Percentiles rank a stretch among this genome's conserved stretches.
These are phyloP conservation scores for Lasiosphaeriaceae sp. DNA, from an alignment of 495 filamentous ascomycete species.

Conservation along the genomic window DNA sequence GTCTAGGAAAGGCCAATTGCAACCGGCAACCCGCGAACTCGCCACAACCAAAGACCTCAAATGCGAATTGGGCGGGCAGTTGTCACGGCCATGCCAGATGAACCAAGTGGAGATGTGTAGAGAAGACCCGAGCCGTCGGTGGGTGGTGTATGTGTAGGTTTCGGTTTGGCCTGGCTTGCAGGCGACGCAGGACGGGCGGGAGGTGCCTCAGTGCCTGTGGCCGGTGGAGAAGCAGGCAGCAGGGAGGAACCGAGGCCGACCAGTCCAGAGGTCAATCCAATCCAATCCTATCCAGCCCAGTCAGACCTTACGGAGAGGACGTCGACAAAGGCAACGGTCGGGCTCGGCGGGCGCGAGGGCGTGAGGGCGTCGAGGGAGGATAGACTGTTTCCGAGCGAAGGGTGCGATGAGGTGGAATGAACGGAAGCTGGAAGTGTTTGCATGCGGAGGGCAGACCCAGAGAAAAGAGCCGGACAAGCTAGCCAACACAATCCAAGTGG, in stretches of 20 bases:
- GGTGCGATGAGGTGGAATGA: not conserved
- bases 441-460: constrained; percentile 2
- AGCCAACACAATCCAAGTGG: constrained; percentile 4
- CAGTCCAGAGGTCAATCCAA: too few species aligned
- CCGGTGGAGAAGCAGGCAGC: too few species aligned
- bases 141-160: not conserved
- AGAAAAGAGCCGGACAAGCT: constrained; percentile 3
- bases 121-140: not conserved
- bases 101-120: not conserved
- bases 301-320: too few species aligned
- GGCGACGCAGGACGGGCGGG: not conserved
- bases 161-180: not conserved
- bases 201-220: not conserved
- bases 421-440: constrained; percentile 10
- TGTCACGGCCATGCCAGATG: not conserved
- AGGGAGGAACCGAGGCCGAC: too few species aligned
- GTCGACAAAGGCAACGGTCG: too few species aligned
- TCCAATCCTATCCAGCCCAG: too few species aligned
- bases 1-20: not conserved
- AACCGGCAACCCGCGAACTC: not conserved
- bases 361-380: not conserved
- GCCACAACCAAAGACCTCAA: not conserved
- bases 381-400: not conserved
- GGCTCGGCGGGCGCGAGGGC: too few species aligned
- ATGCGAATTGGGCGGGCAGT: not conserved